phyloP scores from a whole-genome alignment of 2,329 filamentous ascomycete species.

The Fusarium newnesense region DNA sequence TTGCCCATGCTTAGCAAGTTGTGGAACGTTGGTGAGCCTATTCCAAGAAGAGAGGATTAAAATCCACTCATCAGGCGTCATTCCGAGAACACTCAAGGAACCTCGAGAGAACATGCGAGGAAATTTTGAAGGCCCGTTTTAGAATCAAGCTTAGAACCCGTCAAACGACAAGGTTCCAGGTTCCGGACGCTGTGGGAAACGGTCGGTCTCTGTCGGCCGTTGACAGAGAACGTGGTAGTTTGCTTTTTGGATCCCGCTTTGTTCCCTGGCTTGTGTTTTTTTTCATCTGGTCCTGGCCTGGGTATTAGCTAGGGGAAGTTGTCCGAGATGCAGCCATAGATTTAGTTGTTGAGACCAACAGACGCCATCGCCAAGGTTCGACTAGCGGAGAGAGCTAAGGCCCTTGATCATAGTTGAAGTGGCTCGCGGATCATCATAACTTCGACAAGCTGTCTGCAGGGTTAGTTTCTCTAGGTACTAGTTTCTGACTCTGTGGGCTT shows the following conservation, averaged over 20 bases:
- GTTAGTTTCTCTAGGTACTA: constrained; percentile 12
- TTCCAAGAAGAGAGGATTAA: background rate
- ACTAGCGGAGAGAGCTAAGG: constrained; percentile 33
- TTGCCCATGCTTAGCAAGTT: background rate
- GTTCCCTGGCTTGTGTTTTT: constrained; percentile 17
- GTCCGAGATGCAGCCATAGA: constrained; percentile 37
- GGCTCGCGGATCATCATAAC: constrained; percentile 37
- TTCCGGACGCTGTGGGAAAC: constrained; percentile 26
- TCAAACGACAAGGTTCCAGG: constrained; percentile 26
- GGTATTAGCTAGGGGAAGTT: constrained; percentile 37
- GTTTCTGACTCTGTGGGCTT: constrained; percentile 25
- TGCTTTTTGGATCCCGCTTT: constrained; percentile 21
- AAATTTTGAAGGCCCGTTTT: background rate
- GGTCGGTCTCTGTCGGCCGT: constrained; percentile 36
- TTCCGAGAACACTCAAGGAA: background rate
- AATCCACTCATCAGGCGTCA: background rate
- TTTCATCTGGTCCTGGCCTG: constrained; percentile 6
- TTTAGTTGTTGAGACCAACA: constrained; percentile 25
- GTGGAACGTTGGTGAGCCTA: background rate
- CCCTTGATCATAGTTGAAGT: constrained; percentile 35
- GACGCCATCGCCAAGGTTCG: constrained; percentile 34
- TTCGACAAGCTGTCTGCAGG: constrained; percentile 28
- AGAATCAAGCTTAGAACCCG: background rate
- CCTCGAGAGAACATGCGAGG: background rate
- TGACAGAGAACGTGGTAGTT: constrained; percentile 26